A percentile compares a stretch with the other conserved stretches of the same genome.
These are phyloP conservation scores for Leucocoprinus birnbaumii DNA, from an alignment of 768 basidiomycete species.

Conservation along the genomic window DNA sequence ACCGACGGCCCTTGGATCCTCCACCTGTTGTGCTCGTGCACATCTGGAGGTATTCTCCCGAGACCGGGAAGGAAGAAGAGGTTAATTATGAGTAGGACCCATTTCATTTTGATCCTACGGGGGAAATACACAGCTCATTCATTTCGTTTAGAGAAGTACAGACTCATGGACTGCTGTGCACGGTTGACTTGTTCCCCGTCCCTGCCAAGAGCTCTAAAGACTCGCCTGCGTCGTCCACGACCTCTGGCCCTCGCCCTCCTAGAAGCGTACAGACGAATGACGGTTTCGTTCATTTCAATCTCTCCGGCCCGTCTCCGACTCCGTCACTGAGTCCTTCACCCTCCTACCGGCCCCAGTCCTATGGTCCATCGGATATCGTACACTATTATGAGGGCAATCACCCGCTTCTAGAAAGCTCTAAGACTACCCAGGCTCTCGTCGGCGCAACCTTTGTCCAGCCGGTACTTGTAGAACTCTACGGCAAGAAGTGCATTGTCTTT, in stretches of 20 bases:
- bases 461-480: constrained; percentile 50
- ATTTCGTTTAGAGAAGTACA: constrained; percentile 49
- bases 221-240: constrained; percentile 7
- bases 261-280: constrained; percentile 5
- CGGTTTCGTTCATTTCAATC: constrained; percentile 10
- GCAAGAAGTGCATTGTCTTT: constrained; percentile 55
- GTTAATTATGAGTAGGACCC: constrained; percentile 46
- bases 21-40: constrained; percentile 58
- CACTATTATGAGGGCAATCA: constrained; percentile 34
- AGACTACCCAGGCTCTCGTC: constrained; percentile 50
- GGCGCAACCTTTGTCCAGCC: constrained; percentile 64
- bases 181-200: constrained; percentile 74
- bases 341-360: constrained; percentile 9
- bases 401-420: constrained; percentile 46
- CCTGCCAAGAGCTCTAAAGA: constrained; percentile 21
- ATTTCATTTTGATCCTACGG: not conserved
- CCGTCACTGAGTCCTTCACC: constrained; percentile 8
- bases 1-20: constrained; percentile 64
- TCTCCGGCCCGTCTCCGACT: constrained; percentile 11
- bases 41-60: constrained; percentile 38
- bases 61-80: constrained; percentile 38
- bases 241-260: not conserved
- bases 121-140: constrained; percentile 14
- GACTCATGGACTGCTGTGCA: constrained; percentile 68
- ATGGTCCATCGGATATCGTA: constrained; percentile 32